A percentile compares a stretch with the other conserved stretches of the same genome.
These are phyloP conservation scores for Pistacia integerrima DNA, from an alignment of 345 rosid species.

Conservation along the genomic window DNA sequence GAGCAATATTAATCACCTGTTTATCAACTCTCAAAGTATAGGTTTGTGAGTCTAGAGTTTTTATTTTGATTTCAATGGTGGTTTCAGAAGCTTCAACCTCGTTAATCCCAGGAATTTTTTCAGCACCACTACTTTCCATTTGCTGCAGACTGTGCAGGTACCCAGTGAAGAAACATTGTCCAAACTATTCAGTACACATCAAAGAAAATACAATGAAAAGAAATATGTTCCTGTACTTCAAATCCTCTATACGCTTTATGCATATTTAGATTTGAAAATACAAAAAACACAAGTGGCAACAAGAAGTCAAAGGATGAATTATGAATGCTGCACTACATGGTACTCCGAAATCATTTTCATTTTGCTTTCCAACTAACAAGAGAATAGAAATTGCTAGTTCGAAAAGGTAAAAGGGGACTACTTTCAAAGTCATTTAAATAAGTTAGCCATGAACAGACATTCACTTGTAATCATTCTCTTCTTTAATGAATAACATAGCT, in stretches of 20 bases:
- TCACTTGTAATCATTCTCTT: not conserved
- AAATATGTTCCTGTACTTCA: not conserved
- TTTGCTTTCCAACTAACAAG: not conserved
- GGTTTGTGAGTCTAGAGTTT: constrained; percentile 75
- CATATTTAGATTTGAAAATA: not conserved
- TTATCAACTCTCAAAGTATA: constrained; percentile 73
- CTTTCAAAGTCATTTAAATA: not conserved
- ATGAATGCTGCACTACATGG: not conserved
- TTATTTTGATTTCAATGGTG: constrained; percentile 67
- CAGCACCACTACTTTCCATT: constrained; percentile 56
- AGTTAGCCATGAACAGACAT: not conserved
- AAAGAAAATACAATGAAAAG: not conserved
- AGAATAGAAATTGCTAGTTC: not conserved
- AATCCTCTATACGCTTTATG: not conserved
- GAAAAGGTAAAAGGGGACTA: not conserved
- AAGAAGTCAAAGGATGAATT: not conserved
- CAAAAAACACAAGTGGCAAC: not conserved
- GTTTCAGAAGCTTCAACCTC: constrained; percentile 53
- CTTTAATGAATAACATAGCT: not conserved
- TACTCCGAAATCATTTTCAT: not conserved
- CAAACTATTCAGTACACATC: constrained; percentile 14
- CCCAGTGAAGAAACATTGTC: constrained; percentile 31
- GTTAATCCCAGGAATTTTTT: constrained; percentile 28
- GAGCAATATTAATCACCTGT: constrained; percentile 45
- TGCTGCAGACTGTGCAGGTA: constrained; percentile 24